Percentiles rank a stretch among this genome's conserved stretches.
Evolutionary conservation across 306 rosid species (phyloP).

Genomic region (Trifolium fragiferum): DNA sequence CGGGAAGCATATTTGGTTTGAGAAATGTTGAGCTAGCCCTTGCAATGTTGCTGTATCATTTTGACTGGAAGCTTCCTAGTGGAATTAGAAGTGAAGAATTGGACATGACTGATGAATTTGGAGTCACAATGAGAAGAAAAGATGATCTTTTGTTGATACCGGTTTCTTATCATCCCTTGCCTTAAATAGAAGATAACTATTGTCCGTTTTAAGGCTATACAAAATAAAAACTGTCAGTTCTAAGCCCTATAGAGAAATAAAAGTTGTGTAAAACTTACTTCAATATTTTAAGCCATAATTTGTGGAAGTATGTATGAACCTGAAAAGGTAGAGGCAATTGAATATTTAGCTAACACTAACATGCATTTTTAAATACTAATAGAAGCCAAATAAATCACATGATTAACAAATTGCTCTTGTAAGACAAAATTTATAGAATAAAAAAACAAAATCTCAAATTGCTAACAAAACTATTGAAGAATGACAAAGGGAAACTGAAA

Average conservation of each 20-base stretch:
- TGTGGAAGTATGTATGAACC: background rate
- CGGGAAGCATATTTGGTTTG: too few relatives aligned
- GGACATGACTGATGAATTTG: constrained; percentile 42
- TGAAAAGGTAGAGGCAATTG: background rate
- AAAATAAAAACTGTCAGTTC: background rate
- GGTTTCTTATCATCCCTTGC: background rate
- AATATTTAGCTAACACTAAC: too few relatives aligned
- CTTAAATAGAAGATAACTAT: background rate
- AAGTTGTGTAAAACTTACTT: constrained; percentile 14
- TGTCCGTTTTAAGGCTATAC: background rate
- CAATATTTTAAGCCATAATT: background rate
- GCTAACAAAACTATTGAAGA: too few relatives aligned
- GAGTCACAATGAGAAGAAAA: constrained; percentile 32
- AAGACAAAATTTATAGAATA: too few relatives aligned
- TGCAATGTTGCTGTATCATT: constrained; percentile 37
- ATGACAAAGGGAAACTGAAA: too few relatives aligned
- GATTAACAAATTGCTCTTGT: too few relatives aligned
- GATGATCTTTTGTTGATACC: constrained; percentile 8
- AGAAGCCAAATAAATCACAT: too few relatives aligned
- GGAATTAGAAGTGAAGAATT: constrained; percentile 22
- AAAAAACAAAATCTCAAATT: too few relatives aligned
- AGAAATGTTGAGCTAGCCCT: constrained; percentile 18
- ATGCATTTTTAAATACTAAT: too few relatives aligned
- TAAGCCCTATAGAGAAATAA: too few relatives aligned
- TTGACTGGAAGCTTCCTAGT: constrained; percentile 37